These are phyloP conservation scores for Parathielavia hyrcaniae DNA, from an alignment of 495 filamentous ascomycete genomes.

Conservation along the genomic window DNA sequence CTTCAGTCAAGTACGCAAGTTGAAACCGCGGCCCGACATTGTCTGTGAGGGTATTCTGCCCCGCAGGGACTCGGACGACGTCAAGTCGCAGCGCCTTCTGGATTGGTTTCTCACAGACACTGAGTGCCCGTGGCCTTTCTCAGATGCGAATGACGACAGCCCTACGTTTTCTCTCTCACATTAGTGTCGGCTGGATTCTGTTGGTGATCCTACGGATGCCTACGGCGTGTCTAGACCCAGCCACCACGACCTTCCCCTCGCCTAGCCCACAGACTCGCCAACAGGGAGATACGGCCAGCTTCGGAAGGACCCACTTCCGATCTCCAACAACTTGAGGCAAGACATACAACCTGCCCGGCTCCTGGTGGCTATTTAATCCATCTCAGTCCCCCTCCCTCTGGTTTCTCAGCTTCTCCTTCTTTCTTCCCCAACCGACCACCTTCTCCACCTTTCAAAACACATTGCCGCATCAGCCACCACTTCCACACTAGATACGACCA, in stretches of 20 bases:
- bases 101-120: no score
- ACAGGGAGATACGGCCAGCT: background rate
- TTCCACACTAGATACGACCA: no score
- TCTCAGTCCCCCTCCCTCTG: background rate
- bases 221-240: background rate
- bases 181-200: no score
- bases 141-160: no score
- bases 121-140: no score
- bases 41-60: background rate
- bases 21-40: conserved; percentile 1
- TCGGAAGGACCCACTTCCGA: conserved; percentile 6
- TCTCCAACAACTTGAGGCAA: conserved; percentile 6
- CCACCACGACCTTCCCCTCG: background rate
- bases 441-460: no score
- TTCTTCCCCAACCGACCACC: no score
- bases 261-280: background rate
- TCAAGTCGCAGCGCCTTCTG: no score
- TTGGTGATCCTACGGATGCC: no score
- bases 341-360: background rate
- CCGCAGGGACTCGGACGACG: no score
- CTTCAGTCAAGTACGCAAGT: background rate
- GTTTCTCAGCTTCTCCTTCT: background rate
- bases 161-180: no score
- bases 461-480: no score
- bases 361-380: conserved; percentile 3